phyloP scores from a whole-genome alignment of 2,329 filamentous ascomycete species.

The Paecilomyces variotii region DNA sequence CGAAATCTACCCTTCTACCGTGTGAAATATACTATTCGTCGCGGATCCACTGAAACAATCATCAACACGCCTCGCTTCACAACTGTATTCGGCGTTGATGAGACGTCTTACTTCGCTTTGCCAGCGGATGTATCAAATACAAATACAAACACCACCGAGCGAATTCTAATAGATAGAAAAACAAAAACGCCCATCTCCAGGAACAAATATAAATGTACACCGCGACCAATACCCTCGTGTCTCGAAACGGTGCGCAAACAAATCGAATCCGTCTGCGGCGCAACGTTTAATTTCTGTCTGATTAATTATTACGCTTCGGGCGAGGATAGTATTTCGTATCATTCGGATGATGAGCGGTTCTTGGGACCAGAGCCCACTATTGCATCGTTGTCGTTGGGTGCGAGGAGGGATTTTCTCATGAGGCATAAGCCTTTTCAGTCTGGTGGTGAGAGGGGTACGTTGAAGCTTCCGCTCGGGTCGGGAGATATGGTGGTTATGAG shows the following conservation, averaged over 20 bases:
- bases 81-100: constrained; percentile 54
- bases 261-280: constrained; percentile 59
- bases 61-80: constrained; percentile 57
- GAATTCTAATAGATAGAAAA: constrained; percentile 33
- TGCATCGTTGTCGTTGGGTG: constrained; percentile 66
- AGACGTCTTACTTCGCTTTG: constrained; percentile 51
- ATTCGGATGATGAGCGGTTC: constrained; percentile 74
- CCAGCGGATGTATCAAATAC: background rate
- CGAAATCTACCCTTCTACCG: constrained; percentile 67
- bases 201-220: constrained; percentile 51
- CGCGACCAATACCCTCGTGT: constrained; percentile 63
- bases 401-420: constrained; percentile 66
- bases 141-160: constrained; percentile 2
- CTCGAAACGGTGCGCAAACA: constrained; percentile 55
- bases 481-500: constrained; percentile 78
- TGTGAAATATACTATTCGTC: constrained; percentile 64
- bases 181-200: constrained; percentile 31
- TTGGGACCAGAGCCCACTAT: constrained; percentile 62
- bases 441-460: constrained; percentile 30
- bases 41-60: constrained; percentile 53
- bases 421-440: constrained; percentile 60
- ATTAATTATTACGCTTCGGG: constrained; percentile 80
- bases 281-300: constrained; percentile 67
- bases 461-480: constrained; percentile 50
- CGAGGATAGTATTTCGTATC: constrained; percentile 68